Percentiles rank a stretch among this genome's conserved stretches.
phyloP scores from a whole-genome alignment of 1,139 yeast genomes.

The Torulaspora globosa region DNA sequence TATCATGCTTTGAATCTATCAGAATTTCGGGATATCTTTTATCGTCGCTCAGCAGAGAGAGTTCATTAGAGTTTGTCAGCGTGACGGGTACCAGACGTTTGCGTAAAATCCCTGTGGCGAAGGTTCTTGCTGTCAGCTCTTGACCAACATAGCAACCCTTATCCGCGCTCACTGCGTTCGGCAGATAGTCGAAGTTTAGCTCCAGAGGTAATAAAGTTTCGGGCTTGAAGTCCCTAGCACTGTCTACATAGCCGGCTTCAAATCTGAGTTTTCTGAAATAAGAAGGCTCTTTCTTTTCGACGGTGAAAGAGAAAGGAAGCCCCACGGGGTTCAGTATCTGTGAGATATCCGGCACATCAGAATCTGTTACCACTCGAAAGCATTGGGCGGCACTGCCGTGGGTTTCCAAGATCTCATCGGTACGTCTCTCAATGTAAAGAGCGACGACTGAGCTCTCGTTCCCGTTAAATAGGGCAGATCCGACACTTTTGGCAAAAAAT shows the following conservation, averaged over 20 bases:
- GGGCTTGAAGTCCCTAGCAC: constrained; percentile 44
- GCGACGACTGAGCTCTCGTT: constrained; percentile 26
- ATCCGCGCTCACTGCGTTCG: constrained; percentile 74
- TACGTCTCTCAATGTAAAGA: constrained; percentile 41
- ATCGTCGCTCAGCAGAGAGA: constrained; percentile 19
- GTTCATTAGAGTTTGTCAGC: constrained; percentile 36
- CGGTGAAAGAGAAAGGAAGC: constrained; percentile 29
- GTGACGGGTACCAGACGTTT: constrained; percentile 77
- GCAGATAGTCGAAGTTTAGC: constrained; percentile 65
- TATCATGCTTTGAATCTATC: constrained; percentile 13
- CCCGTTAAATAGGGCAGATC: constrained; percentile 35
- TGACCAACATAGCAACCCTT: constrained; percentile 98
- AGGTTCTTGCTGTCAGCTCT: constrained; percentile 86
- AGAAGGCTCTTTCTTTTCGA: constrained; percentile 25
- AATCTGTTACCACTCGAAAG: constrained; percentile 59
- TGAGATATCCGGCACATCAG: constrained; percentile 34
- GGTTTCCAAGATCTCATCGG: constrained; percentile 17
- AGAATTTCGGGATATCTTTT: constrained; percentile 15
- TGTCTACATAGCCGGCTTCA: constrained; percentile 64
- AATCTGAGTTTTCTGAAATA: constrained; percentile 48
- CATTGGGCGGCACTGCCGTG: constrained; percentile 65
- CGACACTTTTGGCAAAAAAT: constrained; percentile 38
- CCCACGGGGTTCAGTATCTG: constrained; percentile 33
- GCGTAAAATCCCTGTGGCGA: constrained; percentile 74
- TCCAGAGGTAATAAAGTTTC: constrained; percentile 74